These are phyloP conservation scores for Glycine tomentella DNA, from an alignment of 306 rosid genomes.

Conservation along the genomic window DNA sequence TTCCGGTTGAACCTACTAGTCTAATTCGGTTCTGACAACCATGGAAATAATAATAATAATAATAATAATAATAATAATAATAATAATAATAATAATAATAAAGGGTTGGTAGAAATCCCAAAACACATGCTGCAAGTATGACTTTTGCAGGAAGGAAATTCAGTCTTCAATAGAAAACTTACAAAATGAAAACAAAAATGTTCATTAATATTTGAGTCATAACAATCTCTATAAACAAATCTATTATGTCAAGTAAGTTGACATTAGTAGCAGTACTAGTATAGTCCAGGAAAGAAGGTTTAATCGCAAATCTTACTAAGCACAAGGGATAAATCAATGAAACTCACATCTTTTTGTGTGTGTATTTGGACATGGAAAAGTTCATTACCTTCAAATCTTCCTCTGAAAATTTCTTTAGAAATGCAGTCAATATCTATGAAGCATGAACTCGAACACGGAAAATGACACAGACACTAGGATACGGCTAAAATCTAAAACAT, in stretches of 20 bases:
- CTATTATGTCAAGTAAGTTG: conserved; percentile 25
- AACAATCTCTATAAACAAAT: conserved; percentile 15
- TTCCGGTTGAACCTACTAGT: too few species aligned
- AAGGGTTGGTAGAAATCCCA: conserved; percentile 2
- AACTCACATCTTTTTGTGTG: background rate
- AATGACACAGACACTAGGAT: too few species aligned
- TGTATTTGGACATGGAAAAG: background rate
- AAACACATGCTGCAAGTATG: background rate
- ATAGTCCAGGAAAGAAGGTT: conserved; percentile 25
- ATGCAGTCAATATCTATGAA: conserved; percentile 68
- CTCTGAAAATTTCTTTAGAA: conserved; percentile 66
- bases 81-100: too few species aligned
- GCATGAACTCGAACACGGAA: too few species aligned
- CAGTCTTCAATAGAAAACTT: background rate
- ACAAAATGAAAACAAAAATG: conserved; percentile 2
- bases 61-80: too few species aligned
- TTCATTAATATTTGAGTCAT: conserved; percentile 26
- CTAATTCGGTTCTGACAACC: too few species aligned
- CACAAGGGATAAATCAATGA: conserved; percentile 17
- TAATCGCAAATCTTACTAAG: conserved; percentile 49
- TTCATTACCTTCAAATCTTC: conserved; percentile 63
- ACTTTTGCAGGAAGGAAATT: conserved; percentile 4
- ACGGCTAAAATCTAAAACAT: too few species aligned
- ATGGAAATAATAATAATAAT: too few species aligned
- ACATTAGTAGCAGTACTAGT: background rate